Evolutionary conservation across 2,329 filamentous ascomycete species (phyloP).

Genomic region (Aureobasidium sp.): DNA sequence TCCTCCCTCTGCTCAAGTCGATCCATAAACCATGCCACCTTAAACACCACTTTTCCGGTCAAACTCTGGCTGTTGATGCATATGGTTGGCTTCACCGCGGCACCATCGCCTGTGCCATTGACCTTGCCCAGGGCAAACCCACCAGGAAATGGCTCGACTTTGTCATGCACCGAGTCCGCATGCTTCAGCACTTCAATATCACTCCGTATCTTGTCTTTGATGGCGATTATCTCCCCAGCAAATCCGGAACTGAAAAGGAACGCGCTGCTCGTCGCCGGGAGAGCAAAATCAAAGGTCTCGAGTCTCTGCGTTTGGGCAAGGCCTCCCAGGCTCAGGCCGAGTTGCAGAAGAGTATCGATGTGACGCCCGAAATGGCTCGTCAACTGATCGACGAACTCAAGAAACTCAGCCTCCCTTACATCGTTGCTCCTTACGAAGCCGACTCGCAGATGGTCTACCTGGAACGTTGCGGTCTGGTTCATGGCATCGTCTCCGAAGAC

Average conservation of each 20-base stretch:
- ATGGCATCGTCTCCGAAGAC: constrained; percentile 89
- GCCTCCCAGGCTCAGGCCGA: constrained; percentile 71
- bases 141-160: constrained; percentile 88
- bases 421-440: constrained; percentile 95
- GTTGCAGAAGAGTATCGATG: constrained; percentile 89
- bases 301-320: constrained; percentile 75
- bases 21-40: constrained; percentile 85
- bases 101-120: constrained; percentile 80
- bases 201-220: constrained; percentile 96
- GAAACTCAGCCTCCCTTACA: constrained; percentile 66
- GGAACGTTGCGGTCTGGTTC: constrained; percentile 73
- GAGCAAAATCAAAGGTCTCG: constrained; percentile 65
- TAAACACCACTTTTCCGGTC: constrained; percentile 69
- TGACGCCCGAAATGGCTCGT: constrained; percentile 92
- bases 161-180: constrained; percentile 79
- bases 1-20: constrained; percentile 59
- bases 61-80: constrained; percentile 88
- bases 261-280: constrained; percentile 68
- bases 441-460: constrained; percentile 95
- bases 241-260: constrained; percentile 74
- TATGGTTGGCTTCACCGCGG: constrained; percentile 98
- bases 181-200: constrained; percentile 88
- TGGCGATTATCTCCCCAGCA: constrained; percentile 89
- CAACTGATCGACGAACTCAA: constrained; percentile 88
- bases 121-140: constrained; percentile 79